Evolutionary conservation across 2,329 filamentous ascomycete species (phyloP).

Genomic region (Fusarium cyanostomum): DNA sequence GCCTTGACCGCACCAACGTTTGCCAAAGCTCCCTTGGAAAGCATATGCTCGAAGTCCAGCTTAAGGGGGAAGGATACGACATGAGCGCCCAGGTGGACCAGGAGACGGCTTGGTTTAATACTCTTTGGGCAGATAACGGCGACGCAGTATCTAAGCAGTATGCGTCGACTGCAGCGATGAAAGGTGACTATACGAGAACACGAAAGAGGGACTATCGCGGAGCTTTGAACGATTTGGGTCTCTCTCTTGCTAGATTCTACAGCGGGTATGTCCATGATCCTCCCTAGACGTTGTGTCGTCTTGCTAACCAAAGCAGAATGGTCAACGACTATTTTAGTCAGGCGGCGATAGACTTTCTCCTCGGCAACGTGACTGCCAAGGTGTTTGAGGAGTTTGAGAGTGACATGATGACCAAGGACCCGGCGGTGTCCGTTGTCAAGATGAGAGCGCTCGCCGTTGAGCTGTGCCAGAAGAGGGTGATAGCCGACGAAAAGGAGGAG

Average conservation of each 20-base stretch:
- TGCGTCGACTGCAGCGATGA: slow-evolving; percentile 92
- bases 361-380: slow-evolving; percentile 84
- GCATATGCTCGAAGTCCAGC: slow-evolving; percentile 80
- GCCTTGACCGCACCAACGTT: slow-evolving; percentile 94
- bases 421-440: slow-evolving; percentile 84
- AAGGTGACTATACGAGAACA: slow-evolving; percentile 95
- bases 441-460: slow-evolving; percentile 92
- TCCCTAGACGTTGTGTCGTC: background rate
- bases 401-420: slow-evolving; percentile 92
- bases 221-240: slow-evolving; percentile 87
- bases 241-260: slow-evolving; percentile 82
- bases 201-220: slow-evolving; percentile 90
- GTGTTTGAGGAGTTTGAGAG: slow-evolving; percentile 96
- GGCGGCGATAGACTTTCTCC: slow-evolving; percentile 90
- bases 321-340: slow-evolving; percentile 98
- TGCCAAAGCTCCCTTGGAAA: slow-evolving; percentile 92
- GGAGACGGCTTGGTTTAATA: slow-evolving; percentile 92
- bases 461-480: slow-evolving; percentile 84
- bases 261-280: slow-evolving; percentile 63
- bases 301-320: slow-evolving; percentile 69
- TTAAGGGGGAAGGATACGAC: slow-evolving; percentile 78
- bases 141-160: slow-evolving; percentile 97
- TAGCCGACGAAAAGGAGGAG: slow-evolving; percentile 84
- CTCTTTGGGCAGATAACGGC: slow-evolving; percentile 95
- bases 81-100: slow-evolving; percentile 80